Evolutionary conservation across 2,329 filamentous ascomycete species (phyloP).

Genomic region (Stagonosporopsis chrysanthemi): DNA sequence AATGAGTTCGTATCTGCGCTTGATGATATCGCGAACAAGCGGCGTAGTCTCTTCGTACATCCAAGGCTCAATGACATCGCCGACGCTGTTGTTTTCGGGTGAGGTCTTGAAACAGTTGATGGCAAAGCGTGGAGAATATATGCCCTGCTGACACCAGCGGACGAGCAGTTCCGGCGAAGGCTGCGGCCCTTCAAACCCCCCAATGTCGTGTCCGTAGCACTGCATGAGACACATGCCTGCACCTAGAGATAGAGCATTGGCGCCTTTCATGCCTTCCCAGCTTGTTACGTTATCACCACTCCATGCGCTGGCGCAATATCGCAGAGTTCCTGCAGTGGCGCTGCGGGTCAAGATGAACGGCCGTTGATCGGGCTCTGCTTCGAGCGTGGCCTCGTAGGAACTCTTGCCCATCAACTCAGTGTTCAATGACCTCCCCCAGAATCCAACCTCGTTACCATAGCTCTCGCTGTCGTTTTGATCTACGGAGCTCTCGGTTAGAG

Average conservation of each 20-base stretch:
- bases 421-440: conserved; percentile 74
- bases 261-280: conserved; percentile 76
- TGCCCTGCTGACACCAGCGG: conserved; percentile 76
- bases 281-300: conserved; percentile 78
- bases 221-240: conserved; percentile 73
- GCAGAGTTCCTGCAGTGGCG: conserved; percentile 73
- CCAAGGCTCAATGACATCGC: conserved; percentile 79
- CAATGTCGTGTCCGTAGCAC: conserved; percentile 77
- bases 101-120: conserved; percentile 83
- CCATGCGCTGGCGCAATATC: conserved; percentile 76
- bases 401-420: conserved; percentile 76
- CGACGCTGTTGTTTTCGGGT: conserved; percentile 68
- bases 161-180: conserved; percentile 74
- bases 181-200: conserved; percentile 77
- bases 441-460: conserved; percentile 62
- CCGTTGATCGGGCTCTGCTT: conserved; percentile 64
- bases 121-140: conserved; percentile 73
- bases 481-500: conserved; percentile 56
- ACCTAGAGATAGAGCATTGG: conserved; percentile 72
- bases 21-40: conserved; percentile 69
- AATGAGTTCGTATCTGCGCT: conserved; percentile 73
- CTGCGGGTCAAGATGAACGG: conserved; percentile 75
- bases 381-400: conserved; percentile 71
- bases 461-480: conserved; percentile 42
- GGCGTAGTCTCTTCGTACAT: conserved; percentile 75